Conservation (phyloP, 345 rosid species). For the Gynandropsis gynandra region DNA sequence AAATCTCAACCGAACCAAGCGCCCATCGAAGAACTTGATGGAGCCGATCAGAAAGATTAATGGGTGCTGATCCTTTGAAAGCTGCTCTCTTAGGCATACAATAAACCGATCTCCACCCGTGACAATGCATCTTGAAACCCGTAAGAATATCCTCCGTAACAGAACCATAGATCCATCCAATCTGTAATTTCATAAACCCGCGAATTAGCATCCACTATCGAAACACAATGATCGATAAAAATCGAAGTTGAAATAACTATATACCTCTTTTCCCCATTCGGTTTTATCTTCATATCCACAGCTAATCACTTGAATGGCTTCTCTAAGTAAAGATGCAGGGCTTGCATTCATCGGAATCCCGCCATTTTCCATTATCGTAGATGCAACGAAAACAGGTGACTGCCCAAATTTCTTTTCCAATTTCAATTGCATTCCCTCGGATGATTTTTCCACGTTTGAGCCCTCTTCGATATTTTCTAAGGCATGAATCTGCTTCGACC, state of each 20-base stretch:
- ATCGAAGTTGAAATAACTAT: constrained; percentile 11
- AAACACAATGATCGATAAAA: not conserved
- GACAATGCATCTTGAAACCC: constrained; percentile 98
- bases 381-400: constrained; percentile 89
- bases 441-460: constrained; percentile 40
- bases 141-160: constrained; percentile 95
- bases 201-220: constrained; percentile 9
- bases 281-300: constrained; percentile 99
- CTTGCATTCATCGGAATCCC: constrained; percentile 71
- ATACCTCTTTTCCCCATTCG: constrained; percentile 99
- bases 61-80: constrained; percentile 95
- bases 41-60: constrained; percentile 91
- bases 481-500: constrained; percentile 96
- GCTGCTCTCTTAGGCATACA: constrained; percentile 86
- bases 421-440: constrained; percentile 55
- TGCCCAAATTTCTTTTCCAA: constrained; percentile 95
- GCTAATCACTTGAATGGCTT: constrained; percentile 98
- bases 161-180: constrained; percentile 97
- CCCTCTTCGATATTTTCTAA: constrained; percentile 92
- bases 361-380: constrained; percentile 62
- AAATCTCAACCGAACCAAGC: constrained; percentile 95
- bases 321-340: constrained; percentile 76
- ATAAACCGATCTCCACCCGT: constrained; percentile 97
- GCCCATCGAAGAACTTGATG: constrained; percentile 99
- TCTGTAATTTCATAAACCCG: constrained; percentile 33